phyloP scores from a whole-genome alignment of 805 yeast genomes.

The Scheffersomyces amazonensis region DNA sequence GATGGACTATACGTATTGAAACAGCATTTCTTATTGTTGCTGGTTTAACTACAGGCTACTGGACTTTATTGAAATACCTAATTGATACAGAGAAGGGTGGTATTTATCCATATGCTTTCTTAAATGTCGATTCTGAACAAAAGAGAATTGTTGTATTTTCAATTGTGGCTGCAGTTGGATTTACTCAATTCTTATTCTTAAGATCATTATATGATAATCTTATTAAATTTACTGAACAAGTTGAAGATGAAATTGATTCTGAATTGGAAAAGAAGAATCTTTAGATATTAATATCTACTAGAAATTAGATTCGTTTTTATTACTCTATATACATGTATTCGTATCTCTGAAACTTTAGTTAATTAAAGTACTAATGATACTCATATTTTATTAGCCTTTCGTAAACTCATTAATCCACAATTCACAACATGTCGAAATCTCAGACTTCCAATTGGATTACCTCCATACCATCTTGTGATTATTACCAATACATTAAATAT shows the following conservation, averaged over 20 bases:
- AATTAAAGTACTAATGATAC: no score
- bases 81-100: constrained; percentile 47
- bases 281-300: no score
- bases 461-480: constrained; percentile 83
- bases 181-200: constrained; percentile 27
- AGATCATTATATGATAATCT: constrained; percentile 20
- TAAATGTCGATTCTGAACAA: constrained; percentile 48
- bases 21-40: constrained; percentile 40
- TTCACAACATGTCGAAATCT: constrained; percentile 60
- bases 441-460: constrained; percentile 67
- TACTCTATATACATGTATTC: not conserved
- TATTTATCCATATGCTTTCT: constrained; percentile 65
- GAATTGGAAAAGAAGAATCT: constrained; percentile 4
- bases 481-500: constrained; percentile 58
- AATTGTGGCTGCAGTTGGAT: constrained; percentile 35
- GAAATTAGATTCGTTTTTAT: not conserved
- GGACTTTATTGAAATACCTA: constrained; percentile 47
- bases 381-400: constrained; percentile 4
- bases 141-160: constrained; percentile 48
- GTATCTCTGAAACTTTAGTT: no score
- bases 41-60: constrained; percentile 46
- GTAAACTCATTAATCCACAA: constrained; percentile 5
- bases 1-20: constrained; percentile 31
- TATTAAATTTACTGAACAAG: constrained; percentile 8
- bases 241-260: constrained; percentile 9